A percentile compares a stretch with the other conserved stretches of the same genome.
phyloP scores from a whole-genome alignment of 2,329 filamentous ascomycete species.

The Colletotrichum cuscutae region DNA sequence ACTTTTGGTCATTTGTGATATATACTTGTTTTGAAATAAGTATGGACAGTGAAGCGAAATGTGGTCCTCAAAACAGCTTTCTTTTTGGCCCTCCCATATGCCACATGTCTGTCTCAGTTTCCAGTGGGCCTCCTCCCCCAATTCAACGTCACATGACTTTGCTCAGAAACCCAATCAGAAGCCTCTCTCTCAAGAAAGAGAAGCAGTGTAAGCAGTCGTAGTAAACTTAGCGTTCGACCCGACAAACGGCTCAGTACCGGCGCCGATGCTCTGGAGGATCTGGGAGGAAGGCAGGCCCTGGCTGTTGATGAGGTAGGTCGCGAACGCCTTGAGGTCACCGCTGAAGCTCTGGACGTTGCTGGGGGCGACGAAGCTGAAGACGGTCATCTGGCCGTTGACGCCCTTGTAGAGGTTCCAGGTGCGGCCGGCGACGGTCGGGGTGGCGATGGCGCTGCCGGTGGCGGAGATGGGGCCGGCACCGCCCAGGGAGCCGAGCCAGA shows the following conservation, averaged over 20 bases:
- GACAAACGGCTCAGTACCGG: slow-evolving; percentile 67
- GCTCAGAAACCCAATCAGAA: background rate
- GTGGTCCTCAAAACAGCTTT: background rate
- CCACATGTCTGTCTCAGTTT: slow-evolving; percentile 15
- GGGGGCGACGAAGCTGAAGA: slow-evolving; percentile 63
- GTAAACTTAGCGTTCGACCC: slow-evolving; percentile 50
- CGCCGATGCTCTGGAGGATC: slow-evolving; percentile 52
- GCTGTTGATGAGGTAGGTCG: slow-evolving; percentile 62
- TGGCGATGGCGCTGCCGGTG: slow-evolving; percentile 63
- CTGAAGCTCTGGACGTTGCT: slow-evolving; percentile 61
- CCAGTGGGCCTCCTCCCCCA: background rate
- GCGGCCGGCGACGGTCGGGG: slow-evolving; percentile 61
- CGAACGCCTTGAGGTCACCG: slow-evolving; percentile 67
- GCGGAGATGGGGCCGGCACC: slow-evolving; percentile 65
- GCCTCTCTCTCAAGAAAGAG: background rate
- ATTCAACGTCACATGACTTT: background rate
- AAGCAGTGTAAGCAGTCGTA: slow-evolving; percentile 28
- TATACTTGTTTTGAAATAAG: slow-evolving; percentile 18
- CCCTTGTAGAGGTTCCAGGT: slow-evolving; percentile 70
- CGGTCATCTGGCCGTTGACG: slow-evolving; percentile 67
- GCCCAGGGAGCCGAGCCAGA: slow-evolving; percentile 69
- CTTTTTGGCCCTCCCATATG: background rate
- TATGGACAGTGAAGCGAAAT: slow-evolving; percentile 7
- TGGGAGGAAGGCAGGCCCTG: slow-evolving; percentile 56
- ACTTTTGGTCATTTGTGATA: slow-evolving; percentile 29